A percentile compares a stretch with the other conserved stretches of the same genome.
phyloP scores from a whole-genome alignment of 2,329 filamentous ascomycete genomes.

The Aureobasidium uvarum region DNA sequence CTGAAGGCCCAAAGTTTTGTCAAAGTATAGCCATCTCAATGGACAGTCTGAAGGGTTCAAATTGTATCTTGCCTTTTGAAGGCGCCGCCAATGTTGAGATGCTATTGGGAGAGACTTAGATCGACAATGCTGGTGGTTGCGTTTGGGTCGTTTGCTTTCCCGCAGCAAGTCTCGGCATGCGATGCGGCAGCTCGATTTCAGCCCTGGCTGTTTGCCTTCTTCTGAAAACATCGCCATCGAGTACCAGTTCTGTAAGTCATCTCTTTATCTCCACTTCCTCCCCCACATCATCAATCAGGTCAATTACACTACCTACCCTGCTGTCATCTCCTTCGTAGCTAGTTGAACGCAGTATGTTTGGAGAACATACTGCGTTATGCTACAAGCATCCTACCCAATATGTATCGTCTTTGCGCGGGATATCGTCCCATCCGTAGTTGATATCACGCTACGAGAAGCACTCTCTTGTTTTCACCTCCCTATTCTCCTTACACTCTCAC shows the following conservation, averaged over 20 bases:
- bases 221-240: background rate
- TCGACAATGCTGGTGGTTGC: background rate
- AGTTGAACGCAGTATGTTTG: no score
- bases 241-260: constrained; percentile 3
- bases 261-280: background rate
- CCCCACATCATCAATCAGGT: background rate
- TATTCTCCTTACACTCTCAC: background rate
- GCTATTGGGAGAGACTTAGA: background rate
- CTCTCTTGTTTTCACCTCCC: background rate
- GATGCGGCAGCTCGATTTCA: background rate
- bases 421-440: no score
- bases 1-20: no score
- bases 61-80: background rate
- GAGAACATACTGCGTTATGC: background rate
- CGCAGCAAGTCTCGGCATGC: constrained; percentile 2
- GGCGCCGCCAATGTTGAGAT: no score
- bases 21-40: background rate
- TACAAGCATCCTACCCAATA: background rate
- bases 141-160: constrained; percentile 22
- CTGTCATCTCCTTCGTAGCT: background rate
- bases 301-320: background rate
- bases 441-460: background rate
- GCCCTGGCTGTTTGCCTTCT: background rate
- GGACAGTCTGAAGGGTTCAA: no score
- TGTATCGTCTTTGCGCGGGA: background rate